Conservation (phyloP, 73 alveolate genomes). For the Effrenium voratum region DNA sequence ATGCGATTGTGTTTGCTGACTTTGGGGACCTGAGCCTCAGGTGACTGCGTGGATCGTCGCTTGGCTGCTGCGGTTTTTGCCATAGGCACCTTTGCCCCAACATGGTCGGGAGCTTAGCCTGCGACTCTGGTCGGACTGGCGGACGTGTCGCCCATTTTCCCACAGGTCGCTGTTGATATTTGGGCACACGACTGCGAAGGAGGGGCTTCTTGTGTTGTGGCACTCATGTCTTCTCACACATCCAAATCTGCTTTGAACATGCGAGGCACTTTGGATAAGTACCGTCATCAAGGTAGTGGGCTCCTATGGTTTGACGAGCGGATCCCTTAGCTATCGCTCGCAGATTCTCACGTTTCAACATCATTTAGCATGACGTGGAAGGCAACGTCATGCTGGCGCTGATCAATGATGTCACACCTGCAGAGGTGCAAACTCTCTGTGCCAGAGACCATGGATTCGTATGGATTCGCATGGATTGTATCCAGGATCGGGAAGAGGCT, state of each 20-base stretch:
- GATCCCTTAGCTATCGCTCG: background rate
- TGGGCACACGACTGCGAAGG: slow-evolving; percentile 40
- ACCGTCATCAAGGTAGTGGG: slow-evolving; percentile 82
- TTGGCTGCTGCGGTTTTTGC: slow-evolving; percentile 88
- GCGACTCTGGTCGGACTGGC: background rate
- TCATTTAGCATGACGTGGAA: background rate
- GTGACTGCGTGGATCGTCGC: slow-evolving; percentile 81
- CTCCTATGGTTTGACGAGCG: slow-evolving; percentile 79
- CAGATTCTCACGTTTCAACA: background rate
- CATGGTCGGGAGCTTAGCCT: slow-evolving; percentile 1
- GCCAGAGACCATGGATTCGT: background rate
- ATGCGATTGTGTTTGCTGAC: too few species aligned
- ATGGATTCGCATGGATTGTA: background rate
- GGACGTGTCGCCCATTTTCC: background rate
- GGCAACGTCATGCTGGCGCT: slow-evolving; percentile 90
- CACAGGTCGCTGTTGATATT: slow-evolving; percentile 43
- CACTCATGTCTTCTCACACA: background rate
- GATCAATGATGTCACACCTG: slow-evolving; percentile 77
- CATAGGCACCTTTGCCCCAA: slow-evolving; percentile 87
- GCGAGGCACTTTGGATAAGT: slow-evolving; percentile 81
- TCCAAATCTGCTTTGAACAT: background rate
- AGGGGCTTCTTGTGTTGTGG: background rate
- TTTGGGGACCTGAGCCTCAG: background rate
- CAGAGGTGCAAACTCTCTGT: background rate
- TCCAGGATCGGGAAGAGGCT: slow-evolving; percentile 83